Percentiles rank a stretch among this genome's conserved stretches.
These are phyloP conservation scores for Umbelopsis isabellina DNA, from an alignment of 192 early-diverging fungal genomes.

Conservation along the genomic window DNA sequence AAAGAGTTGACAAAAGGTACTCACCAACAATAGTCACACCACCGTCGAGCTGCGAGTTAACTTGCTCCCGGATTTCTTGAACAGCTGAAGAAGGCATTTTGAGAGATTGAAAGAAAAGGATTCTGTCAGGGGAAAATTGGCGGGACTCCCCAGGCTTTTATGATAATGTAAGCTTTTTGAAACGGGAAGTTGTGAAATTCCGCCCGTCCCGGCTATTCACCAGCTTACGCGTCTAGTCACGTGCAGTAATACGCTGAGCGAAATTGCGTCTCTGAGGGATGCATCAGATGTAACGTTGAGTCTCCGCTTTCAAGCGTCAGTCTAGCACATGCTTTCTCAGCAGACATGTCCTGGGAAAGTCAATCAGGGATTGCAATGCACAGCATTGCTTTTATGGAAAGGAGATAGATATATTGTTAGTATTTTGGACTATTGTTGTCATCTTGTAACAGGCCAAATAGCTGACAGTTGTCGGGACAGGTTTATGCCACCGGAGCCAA, in stretches of 20 bases:
- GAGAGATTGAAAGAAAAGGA: neutral
- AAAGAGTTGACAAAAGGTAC: neutral
- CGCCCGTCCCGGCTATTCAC: neutral
- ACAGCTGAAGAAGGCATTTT: conserved; percentile 6
- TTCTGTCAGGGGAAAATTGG: conserved; percentile 6
- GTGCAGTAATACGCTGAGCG: neutral
- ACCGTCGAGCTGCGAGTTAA: conserved; percentile 25
- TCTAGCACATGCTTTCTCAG: conserved; percentile 51
- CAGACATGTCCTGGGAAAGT: conserved; percentile 62
- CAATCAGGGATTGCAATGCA: conserved; percentile 48
- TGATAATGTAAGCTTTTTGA: neutral
- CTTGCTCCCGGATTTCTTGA: conserved; percentile 31
- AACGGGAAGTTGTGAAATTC: neutral
- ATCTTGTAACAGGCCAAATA: neutral
- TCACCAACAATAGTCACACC: conserved; percentile 27
- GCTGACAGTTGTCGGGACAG: conserved; percentile 30
- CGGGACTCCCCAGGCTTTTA: conserved; percentile 19
- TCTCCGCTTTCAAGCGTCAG: too few species aligned
- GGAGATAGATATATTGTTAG: conserved; percentile 55
- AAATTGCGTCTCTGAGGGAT: neutral
- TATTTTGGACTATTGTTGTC: neutral
- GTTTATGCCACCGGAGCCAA: conserved; percentile 55
- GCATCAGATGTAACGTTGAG: neutral
- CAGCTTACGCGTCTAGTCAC: conserved; percentile 1
- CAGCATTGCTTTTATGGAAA: conserved; percentile 44